These are phyloP conservation scores for Nakaseomyces sp. DNA, from an alignment of 1,139 yeast species.

Conservation along the genomic window DNA sequence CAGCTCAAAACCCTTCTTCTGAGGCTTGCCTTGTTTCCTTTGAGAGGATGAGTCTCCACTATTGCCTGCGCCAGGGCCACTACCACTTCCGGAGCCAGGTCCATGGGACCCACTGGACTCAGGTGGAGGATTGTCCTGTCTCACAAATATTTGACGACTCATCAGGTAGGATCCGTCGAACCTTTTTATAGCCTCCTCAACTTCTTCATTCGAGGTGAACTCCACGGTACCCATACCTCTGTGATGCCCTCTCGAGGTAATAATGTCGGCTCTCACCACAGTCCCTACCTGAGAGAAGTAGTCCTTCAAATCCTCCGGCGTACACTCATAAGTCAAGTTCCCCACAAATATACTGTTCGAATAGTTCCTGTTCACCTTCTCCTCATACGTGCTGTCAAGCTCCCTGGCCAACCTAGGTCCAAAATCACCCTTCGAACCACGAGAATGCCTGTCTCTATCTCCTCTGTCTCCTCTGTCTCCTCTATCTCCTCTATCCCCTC, in stretches of 20 bases:
- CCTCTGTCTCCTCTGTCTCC: constrained; percentile 17
- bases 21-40: neutral
- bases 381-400: constrained; percentile 29
- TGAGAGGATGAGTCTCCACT: neutral
- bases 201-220: constrained; percentile 59
- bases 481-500: constrained; percentile 12
- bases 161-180: constrained; percentile 58
- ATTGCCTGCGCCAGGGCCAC: neutral
- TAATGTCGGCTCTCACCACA: constrained; percentile 79
- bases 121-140: constrained; percentile 85
- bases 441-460: constrained; percentile 13
- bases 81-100: neutral
- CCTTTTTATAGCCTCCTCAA: constrained; percentile 61
- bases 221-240: constrained; percentile 94
- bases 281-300: constrained; percentile 57
- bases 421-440: constrained; percentile 17
- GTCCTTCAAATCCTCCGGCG: constrained; percentile 51
- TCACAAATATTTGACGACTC: constrained; percentile 82
- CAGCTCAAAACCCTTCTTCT: constrained; percentile 40
- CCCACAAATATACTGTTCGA: constrained; percentile 66
- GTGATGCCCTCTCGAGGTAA: constrained; percentile 74
- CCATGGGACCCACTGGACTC: constrained; percentile 16
- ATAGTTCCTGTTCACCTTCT: constrained; percentile 54
- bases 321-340: constrained; percentile 58
- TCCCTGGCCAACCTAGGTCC: constrained; percentile 27